Conservation (phyloP, 257 asterid genomes). For the Solanum paucissectum region DNA sequence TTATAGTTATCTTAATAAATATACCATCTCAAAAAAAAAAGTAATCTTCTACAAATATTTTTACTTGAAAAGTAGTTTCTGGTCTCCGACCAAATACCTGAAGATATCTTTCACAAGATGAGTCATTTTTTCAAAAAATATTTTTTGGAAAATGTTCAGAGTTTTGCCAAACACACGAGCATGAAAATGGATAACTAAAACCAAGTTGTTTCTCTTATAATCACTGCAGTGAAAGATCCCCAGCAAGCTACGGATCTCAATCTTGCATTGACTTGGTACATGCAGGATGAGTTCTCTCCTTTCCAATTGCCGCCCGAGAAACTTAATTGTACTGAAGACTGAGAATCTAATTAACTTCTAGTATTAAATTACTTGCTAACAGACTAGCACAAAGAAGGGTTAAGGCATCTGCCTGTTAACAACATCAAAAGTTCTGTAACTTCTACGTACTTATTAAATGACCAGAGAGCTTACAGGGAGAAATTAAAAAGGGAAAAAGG, state of each 20-base stretch:
- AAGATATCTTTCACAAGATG: background rate
- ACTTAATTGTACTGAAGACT: background rate
- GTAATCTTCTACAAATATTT: background rate
- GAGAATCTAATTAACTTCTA: background rate
- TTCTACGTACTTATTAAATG: background rate
- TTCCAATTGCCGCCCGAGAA: background rate
- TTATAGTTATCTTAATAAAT: background rate
- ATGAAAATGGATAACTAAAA: background rate
- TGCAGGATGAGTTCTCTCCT: background rate
- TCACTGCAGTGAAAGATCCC: background rate
- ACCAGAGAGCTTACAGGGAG: slow-evolving; percentile 51
- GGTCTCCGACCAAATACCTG: background rate
- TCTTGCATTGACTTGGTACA: background rate
- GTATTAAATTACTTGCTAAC: background rate
- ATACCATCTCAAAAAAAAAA: background rate
- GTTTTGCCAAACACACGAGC: background rate
- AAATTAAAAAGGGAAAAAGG: slow-evolving; percentile 23
- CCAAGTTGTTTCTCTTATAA: background rate
- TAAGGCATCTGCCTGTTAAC: background rate
- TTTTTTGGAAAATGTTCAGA: no score
- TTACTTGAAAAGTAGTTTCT: background rate
- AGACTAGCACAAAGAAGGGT: background rate
- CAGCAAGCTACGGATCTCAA: background rate
- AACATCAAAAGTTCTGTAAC: background rate
- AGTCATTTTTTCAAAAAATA: background rate